phyloP scores from a whole-genome alignment of 306 rosid species.

The Begonia peltatifolia region DNA sequence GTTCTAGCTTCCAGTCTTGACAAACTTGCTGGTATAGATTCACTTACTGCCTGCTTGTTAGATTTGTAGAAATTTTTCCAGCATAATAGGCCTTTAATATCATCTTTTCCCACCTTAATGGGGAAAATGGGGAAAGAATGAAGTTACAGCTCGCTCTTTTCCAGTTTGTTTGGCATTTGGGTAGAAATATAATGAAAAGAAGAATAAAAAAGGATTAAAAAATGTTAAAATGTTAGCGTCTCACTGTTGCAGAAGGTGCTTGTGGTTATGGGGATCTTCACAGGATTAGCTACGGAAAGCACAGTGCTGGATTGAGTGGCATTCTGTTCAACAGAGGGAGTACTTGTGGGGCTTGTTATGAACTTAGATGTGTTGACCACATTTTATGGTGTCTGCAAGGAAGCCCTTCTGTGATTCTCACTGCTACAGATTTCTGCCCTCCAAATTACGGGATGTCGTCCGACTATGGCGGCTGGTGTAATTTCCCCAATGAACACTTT shows the following conservation, averaged over 20 bases:
- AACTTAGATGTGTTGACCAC: conserved; percentile 88
- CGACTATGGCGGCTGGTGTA: conserved; percentile 99
- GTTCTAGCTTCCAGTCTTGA: too few relatives aligned
- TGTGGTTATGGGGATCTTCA: conserved; percentile 98
- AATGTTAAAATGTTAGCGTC: not conserved
- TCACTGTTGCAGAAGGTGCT: conserved; percentile 74
- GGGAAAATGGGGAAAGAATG: too few relatives aligned
- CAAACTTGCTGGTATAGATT: not conserved
- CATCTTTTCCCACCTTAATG: too few relatives aligned
- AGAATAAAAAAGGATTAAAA: not conserved
- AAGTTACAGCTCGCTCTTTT: too few relatives aligned
- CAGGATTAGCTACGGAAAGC: conserved; percentile 53
- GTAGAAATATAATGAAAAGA: too few relatives aligned
- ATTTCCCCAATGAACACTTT: conserved; percentile 81
- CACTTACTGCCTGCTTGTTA: not conserved
- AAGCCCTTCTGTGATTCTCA: conserved; percentile 71
- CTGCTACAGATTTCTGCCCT: conserved; percentile 94
- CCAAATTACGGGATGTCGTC: conserved; percentile 74
- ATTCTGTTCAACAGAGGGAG: conserved; percentile 80
- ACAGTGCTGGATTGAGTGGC: conserved; percentile 82
- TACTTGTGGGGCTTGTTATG: conserved; percentile 87
- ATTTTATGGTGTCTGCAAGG: conserved; percentile 85
- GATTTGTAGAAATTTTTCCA: not conserved
- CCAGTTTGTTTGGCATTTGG: too few relatives aligned
- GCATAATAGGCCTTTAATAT: not conserved